Base-by-base conservation (phyloP, 345 rosid genomes). In the Eucalyptus dawsonii region DNA sequence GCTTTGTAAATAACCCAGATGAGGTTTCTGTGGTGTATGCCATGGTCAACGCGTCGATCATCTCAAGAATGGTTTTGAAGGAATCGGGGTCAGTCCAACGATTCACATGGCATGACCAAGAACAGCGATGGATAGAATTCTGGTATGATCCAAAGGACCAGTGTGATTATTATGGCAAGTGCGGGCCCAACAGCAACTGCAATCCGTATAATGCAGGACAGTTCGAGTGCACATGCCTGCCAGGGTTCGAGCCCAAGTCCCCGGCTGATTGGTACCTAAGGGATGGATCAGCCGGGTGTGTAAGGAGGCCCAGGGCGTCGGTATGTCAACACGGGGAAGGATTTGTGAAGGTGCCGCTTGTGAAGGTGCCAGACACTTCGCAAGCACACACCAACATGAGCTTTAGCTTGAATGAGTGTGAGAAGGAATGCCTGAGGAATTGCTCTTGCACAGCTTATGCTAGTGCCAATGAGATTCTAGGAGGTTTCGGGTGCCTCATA, bases 381-480 rank as follows among this genome's bases (percentile, higher is more conserved):
- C 40, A 21, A 15, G 91, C 94, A 27, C 88, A 19, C 24, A 93
- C 90, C 42, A 88, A 95, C 88, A 88, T 88, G 94, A 91, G 89
- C 88, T 89, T 93, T 92, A 93, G 91, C 50, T 86, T 92, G 76
- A 88, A 90, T 29, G 93, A 88, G 3, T 95, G 98, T 24, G 89
- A 88, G 89, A 34, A 92, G 14, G 88, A 83, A 87, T 94, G 98
- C 81, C 88, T 91, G 89, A 91, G 88, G 56, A 92, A 95, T 80
- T 96, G 97, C 72, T 91, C 96, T 14, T 97, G 97, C 88, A 89
- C 87, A 7, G 98, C 94, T 86, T 95, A 93, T 88, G 91, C 96
- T 5, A 90, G 89, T 27, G 94, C 96, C 40, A 90, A 91, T 22
- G 94, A 92, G 40, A 90, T 50, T 22, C 87, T 90, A n/a, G 92